Base-by-base conservation (phyloP, 2,329 filamentous ascomycete species). In the Tolypocladium endophyticum region DNA sequence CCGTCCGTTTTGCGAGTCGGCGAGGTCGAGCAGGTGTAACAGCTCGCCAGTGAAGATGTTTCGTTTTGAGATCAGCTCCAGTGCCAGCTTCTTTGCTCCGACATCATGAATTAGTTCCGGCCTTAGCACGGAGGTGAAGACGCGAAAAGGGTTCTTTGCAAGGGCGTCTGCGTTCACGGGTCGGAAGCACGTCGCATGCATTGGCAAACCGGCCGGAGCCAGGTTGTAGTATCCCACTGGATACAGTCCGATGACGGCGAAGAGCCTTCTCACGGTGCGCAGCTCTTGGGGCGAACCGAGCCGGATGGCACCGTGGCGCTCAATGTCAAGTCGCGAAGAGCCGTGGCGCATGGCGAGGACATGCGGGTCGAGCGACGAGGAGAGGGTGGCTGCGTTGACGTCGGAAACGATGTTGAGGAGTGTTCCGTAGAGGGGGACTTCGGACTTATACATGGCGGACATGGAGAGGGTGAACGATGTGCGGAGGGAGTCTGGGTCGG, bases 361-460 rank as follows among this genome's bases (percentile, higher is more conserved):
- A 9, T 25, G 43, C 43, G 43, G 43, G 23, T 47, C 43, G 43
- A 47, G 23, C 1, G 43, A 28, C 5, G 43, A 25, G 23, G 23
- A 28, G 23, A 47, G 23, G 0, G 43, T 47, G 43, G 43, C 23
- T 11, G 43, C 43, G 43, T 28, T 28, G 23, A 67, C 59, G 43
- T 58, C 25, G n/a, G 56, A 56, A 28, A 67, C 65, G 20, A 67
- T 65, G 33, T 58, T 54, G 11, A 66, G 56, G 1, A 67, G 57
- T 33, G 60, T 50, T n/a, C 64, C 61, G 57, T 67, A 67, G 4
- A 65, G 62, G 3, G 65, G 64, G 4, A 66, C 65, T 25, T 67
- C 65, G 25, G 59, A 30, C 43, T 64, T 64, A 58, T 67, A 67
- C 65, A 67, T 67, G 60, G 61, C 59, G 25, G 65, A 68, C 63